phyloP scores from a whole-genome alignment of 2,329 filamentous ascomycete genomes.

The Cucurbitaria berberidis region DNA sequence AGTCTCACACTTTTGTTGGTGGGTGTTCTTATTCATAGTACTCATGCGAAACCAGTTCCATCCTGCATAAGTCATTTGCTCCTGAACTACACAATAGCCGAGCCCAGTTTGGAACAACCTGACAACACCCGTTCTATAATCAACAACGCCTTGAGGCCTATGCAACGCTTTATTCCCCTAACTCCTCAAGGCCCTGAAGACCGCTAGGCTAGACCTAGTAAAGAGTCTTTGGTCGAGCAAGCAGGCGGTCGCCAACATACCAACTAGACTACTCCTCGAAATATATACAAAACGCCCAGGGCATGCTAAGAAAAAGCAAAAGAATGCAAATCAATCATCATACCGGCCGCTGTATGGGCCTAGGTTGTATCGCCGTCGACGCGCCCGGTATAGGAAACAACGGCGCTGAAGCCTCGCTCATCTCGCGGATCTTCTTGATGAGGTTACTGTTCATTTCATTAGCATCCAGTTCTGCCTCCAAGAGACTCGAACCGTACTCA shows the following conservation, averaged over 20 bases:
- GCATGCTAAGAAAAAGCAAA: too few relatives aligned
- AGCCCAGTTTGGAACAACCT: not conserved
- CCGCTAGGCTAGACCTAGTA: too few relatives aligned
- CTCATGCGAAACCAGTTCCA: not conserved
- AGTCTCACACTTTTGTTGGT: not conserved
- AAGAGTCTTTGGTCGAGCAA: too few relatives aligned
- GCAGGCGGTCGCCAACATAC: too few relatives aligned
- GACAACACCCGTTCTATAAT: not conserved
- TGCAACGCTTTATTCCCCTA: too few relatives aligned
- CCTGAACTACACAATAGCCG: not conserved
- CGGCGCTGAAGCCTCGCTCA: slow-evolving; percentile 43
- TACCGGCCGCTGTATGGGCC: slow-evolving; percentile 19
- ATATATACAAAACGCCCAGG: too few relatives aligned
- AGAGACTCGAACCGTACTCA: slow-evolving; percentile 22
- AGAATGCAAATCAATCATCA: slow-evolving; percentile 1
- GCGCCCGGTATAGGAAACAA: slow-evolving; percentile 25
- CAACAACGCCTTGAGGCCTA: not conserved
- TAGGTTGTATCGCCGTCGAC: slow-evolving; percentile 1
- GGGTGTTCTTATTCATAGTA: not conserved
- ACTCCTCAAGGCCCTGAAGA: too few relatives aligned
- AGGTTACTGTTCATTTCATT: slow-evolving; percentile 44
- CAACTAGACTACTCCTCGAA: too few relatives aligned
- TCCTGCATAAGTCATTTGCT: not conserved
- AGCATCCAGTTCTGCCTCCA: slow-evolving; percentile 4
- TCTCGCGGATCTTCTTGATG: slow-evolving; percentile 55